phyloP scores from a whole-genome alignment of 805 yeast genomes.

The Tetrapisispora nanseiensis region DNA sequence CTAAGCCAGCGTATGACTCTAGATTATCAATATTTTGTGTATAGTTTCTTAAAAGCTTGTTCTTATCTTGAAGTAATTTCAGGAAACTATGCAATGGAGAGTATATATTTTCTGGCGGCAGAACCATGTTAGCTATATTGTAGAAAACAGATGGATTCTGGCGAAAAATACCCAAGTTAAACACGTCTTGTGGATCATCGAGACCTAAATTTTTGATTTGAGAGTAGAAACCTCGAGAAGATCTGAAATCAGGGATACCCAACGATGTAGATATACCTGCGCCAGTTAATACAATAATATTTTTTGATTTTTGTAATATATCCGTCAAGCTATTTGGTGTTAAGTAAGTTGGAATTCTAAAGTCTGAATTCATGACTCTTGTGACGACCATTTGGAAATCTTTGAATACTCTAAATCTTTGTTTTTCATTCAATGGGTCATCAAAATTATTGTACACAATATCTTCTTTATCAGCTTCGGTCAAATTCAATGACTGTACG shows the following conservation, averaged over 20 bases:
- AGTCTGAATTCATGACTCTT: constrained; percentile 47
- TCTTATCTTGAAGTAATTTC: constrained; percentile 59
- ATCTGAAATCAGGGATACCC: constrained; percentile 89
- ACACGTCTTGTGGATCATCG: constrained; percentile 85
- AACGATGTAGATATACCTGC: constrained; percentile 88
- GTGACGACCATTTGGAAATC: constrained; percentile 55
- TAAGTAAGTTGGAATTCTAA: constrained; percentile 42
- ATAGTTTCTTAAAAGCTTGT: constrained; percentile 70
- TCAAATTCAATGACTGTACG: constrained; percentile 7
- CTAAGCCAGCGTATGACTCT: constrained; percentile 72
- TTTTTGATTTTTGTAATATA: constrained; percentile 44
- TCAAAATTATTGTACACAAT: constrained; percentile 20
- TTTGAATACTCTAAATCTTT: constrained; percentile 38
- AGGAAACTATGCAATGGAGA: constrained; percentile 81
- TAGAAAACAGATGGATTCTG: constrained; percentile 74
- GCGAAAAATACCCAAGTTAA: constrained; percentile 60
- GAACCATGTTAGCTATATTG: constrained; percentile 73
- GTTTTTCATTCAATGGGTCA: constrained; percentile 35
- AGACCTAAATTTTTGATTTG: constrained; percentile 58
- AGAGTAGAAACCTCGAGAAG: constrained; percentile 76
- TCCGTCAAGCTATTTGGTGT: constrained; percentile 50
- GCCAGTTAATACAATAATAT: constrained; percentile 71
- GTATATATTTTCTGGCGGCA: constrained; percentile 59
- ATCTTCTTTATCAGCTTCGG: constrained; percentile 7
- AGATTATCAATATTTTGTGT: constrained; percentile 87